Evolutionary conservation across 768 basidiomycete genomes (phyloP).

Genomic region (Russula sp.): DNA sequence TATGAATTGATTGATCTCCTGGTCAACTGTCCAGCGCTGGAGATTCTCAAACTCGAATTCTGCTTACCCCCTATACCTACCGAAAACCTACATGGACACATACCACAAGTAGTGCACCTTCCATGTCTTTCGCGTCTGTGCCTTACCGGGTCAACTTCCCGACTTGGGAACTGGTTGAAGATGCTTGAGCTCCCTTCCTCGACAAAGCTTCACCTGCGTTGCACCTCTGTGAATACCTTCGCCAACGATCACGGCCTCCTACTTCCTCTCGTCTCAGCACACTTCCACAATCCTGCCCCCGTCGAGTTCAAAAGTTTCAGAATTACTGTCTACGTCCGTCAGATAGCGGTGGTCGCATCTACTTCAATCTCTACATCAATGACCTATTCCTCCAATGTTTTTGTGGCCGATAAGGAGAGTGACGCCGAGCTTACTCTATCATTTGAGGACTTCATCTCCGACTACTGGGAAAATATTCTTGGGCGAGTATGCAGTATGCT

Average conservation of each 20-base stretch:
- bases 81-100: not conserved
- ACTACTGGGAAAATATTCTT: not conserved
- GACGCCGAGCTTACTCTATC: not conserved
- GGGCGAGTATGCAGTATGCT: not conserved
- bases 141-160: not conserved
- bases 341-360: not conserved
- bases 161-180: conserved; percentile 1
- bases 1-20: not conserved
- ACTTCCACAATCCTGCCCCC: not conserved
- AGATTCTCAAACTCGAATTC: not conserved
- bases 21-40: too few relatives aligned
- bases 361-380: too few relatives aligned
- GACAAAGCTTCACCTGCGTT: not conserved
- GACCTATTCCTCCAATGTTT: too few relatives aligned
- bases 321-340: not conserved
- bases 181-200: not conserved
- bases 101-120: conserved; percentile 1
- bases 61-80: not conserved
- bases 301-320: conserved; percentile 1
- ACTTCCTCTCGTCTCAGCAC: not conserved
- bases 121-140: not conserved
- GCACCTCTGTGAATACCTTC: not conserved
- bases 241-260: not conserved
- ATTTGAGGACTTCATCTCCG: not conserved
- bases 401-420: too few relatives aligned